Evolutionary conservation across 164 flowering plant species (phyloP), one percentile per base, ranked within the genome.

Genomic region (Vitis vinifera): DNA sequence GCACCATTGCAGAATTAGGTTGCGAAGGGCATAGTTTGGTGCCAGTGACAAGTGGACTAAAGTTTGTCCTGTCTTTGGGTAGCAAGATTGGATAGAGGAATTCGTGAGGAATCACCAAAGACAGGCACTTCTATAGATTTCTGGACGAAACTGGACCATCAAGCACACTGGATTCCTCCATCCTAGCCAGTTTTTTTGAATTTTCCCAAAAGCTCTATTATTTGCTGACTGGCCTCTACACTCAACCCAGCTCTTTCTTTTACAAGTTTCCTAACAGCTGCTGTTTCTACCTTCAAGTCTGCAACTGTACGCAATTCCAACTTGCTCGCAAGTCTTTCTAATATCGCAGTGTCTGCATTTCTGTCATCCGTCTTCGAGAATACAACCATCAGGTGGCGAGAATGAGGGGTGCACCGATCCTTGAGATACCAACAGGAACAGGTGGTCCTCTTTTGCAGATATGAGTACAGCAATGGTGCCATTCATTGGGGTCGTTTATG

Each of bases 401-500:
- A 85, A 83, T 60, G 94, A 89, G 92, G 95, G n/a, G 82, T 56
- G 15, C 89, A 75, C 37, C 77, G 88, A 48, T 84, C 89, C 37
- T 71, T 92, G 73, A 85, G 96, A 90, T 69, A 92, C 96, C 4
- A 89, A 86, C 80, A 92, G 83, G 80, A 90, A 90, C 70, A 73
- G 92, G 65, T 92, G 97, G 97, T 82, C 86, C 19, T 82, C 86
- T 30, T 80, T 92, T 72, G 76, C 94, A 10, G 92, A 92, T 56
- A 92, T 90, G 95, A 87, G 88, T 74, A 89, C 90, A 8, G 84
- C 89, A 9, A 92, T 92, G 97, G 89, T 90, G 55, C 97, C 97
- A 52, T 86, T 86, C 71, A 86, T 89, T 61, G 95, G 93, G 30
- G 91, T 90, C 30, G 94, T 92, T 27, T 86, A 90, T 55, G 76